Percentiles rank a stretch among this genome's conserved stretches.
These are phyloP conservation scores for Myrmaecium sp. DNA, from an alignment of 2,329 filamentous ascomycete genomes.

Conservation along the genomic window DNA sequence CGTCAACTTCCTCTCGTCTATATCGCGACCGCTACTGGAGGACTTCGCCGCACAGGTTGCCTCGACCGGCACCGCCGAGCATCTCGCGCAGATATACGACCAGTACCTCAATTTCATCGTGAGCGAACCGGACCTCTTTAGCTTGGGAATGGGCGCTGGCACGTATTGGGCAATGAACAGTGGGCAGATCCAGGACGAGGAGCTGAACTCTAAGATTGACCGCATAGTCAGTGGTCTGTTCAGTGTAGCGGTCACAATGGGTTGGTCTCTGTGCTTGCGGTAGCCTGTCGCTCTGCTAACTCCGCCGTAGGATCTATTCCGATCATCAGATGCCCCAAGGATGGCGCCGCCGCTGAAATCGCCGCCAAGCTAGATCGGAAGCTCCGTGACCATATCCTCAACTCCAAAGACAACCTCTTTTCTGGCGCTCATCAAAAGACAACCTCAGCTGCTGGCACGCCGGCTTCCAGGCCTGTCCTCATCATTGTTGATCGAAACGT, in stretches of 20 bases:
- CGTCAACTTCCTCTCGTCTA: slow-evolving; percentile 90
- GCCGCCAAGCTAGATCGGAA: slow-evolving; percentile 89
- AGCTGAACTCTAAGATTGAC: slow-evolving; percentile 75
- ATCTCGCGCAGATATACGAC: slow-evolving; percentile 83
- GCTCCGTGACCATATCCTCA: slow-evolving; percentile 86
- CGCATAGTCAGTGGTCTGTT: slow-evolving; percentile 92
- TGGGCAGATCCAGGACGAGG: slow-evolving; percentile 73
- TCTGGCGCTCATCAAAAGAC: slow-evolving; percentile 46
- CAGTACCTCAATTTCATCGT: slow-evolving; percentile 98
- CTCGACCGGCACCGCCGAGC: slow-evolving; percentile 66
- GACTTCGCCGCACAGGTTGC: slow-evolving; percentile 87
- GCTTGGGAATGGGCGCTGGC: slow-evolving; percentile 79
- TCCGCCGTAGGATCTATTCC: slow-evolving; percentile 57
- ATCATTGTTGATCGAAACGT: slow-evolving; percentile 91
- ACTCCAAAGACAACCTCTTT: slow-evolving; percentile 96
- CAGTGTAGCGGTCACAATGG: slow-evolving; percentile 96
- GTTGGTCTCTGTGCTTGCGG: slow-evolving; percentile 27
- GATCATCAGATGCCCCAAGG: slow-evolving; percentile 87
- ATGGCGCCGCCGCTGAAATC: slow-evolving; percentile 84
- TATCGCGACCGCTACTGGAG: slow-evolving; percentile 78
- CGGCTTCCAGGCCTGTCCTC: slow-evolving; percentile 68
- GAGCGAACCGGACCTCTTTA: slow-evolving; percentile 88
- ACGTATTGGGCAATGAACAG: slow-evolving; percentile 96
- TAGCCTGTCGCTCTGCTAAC: slow-evolving; percentile 4
- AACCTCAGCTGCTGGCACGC: slow-evolving; percentile 40